Evolutionary conservation across 2,329 filamentous ascomycete genomes (phyloP).

Genomic region (Microsporum canis): DNA sequence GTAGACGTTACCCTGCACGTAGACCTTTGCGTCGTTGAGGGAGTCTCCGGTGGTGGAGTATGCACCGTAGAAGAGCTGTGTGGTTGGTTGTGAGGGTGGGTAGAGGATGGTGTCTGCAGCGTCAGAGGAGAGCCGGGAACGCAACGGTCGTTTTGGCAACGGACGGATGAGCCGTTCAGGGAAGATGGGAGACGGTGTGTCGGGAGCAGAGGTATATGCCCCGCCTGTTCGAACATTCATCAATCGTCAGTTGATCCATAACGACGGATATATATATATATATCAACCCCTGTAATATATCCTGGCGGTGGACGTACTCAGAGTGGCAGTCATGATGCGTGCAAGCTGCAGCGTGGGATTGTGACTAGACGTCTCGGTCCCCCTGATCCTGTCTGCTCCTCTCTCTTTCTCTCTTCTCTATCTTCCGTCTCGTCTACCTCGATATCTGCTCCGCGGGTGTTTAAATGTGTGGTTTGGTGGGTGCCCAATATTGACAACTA

Average conservation of each 20-base stretch:
- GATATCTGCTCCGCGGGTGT: neutral
- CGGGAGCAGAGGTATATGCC: slow-evolving; percentile 43
- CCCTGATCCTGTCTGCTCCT: neutral
- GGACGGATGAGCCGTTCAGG: slow-evolving; percentile 88
- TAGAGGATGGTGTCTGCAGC: slow-evolving; percentile 72
- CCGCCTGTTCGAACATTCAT: slow-evolving; percentile 27
- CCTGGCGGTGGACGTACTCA: neutral
- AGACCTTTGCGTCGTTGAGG: slow-evolving; percentile 36
- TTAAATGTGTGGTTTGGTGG: slow-evolving; percentile 1
- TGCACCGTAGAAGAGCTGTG: slow-evolving; percentile 67
- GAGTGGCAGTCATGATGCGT: neutral
- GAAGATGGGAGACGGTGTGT: slow-evolving; percentile 69
- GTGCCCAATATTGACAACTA: slow-evolving; percentile 4
- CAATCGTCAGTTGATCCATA: neutral
- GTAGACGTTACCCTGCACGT: slow-evolving; percentile 36
- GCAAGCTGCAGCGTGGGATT: neutral
- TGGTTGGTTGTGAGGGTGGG: slow-evolving; percentile 58
- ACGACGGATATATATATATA: neutral
- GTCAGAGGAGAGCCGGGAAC: slow-evolving; percentile 76
- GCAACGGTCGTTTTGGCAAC: slow-evolving; percentile 75
- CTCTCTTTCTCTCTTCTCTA: neutral
- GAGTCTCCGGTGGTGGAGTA: slow-evolving; percentile 46
- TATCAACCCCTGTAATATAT: neutral
- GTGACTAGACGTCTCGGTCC: neutral
- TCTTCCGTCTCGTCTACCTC: neutral